Evolutionary conservation across 1,139 yeast genomes (phyloP).

Genomic region (Nematodospora anomalae): DNA sequence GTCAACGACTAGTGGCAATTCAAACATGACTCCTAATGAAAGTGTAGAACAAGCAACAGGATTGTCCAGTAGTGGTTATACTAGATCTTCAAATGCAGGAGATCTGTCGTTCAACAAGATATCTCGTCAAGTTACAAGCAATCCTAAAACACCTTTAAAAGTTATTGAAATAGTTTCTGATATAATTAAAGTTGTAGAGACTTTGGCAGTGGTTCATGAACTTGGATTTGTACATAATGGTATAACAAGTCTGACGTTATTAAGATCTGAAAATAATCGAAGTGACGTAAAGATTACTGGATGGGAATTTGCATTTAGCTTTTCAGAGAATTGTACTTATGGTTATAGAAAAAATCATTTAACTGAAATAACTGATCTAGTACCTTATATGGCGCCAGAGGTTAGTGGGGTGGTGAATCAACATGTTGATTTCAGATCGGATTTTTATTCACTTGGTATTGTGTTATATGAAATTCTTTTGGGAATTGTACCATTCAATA

Average conservation of each 20-base stretch:
- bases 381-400: slow-evolving; percentile 57
- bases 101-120: slow-evolving; percentile 10
- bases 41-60: slow-evolving; percentile 6
- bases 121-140: slow-evolving; percentile 14
- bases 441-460: slow-evolving; percentile 52
- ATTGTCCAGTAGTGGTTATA: slow-evolving; percentile 4
- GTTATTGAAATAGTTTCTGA: slow-evolving; percentile 35
- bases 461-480: slow-evolving; percentile 49
- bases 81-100: slow-evolving; percentile 5
- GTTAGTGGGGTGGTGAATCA: slow-evolving; percentile 42
- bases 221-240: slow-evolving; percentile 53
- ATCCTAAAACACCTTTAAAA: slow-evolving; percentile 21
- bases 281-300: slow-evolving; percentile 42
- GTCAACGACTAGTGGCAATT: slow-evolving; percentile 5
- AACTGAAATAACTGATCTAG: slow-evolving; percentile 32
- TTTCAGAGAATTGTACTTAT: slow-evolving; percentile 44
- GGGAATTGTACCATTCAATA: slow-evolving; percentile 47
- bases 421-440: slow-evolving; percentile 50
- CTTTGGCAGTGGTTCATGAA: slow-evolving; percentile 41
- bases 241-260: slow-evolving; percentile 38
- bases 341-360: slow-evolving; percentile 32
- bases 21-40: slow-evolving; percentile 8
- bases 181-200: slow-evolving; percentile 33
- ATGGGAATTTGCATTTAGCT: slow-evolving; percentile 52
- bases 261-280: slow-evolving; percentile 26